A percentile compares a stretch with the other conserved stretches of the same genome.
These are phyloP conservation scores for Nepenthes gracilis DNA, from an alignment of 148 eudicot genomes.

Conservation along the genomic window DNA sequence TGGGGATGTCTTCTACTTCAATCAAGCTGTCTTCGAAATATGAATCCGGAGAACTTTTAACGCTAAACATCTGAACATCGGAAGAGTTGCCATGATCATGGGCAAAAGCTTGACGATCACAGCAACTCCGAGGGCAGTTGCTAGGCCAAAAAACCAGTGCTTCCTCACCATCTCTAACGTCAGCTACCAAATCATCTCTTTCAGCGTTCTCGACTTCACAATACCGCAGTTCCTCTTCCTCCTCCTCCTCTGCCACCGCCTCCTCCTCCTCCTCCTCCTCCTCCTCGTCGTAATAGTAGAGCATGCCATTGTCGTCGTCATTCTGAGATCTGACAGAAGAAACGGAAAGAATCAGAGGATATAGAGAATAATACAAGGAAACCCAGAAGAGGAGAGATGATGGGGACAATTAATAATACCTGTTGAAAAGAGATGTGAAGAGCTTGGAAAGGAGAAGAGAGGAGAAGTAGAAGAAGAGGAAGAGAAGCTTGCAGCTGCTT, in stretches of 20 bases:
- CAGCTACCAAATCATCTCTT: slow-evolving; percentile 37
- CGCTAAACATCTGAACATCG: not conserved
- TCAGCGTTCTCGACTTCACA: slow-evolving; percentile 9
- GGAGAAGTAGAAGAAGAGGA: slow-evolving; percentile 66
- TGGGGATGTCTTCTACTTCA: not conserved
- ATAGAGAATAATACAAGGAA: not conserved
- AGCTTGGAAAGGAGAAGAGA: slow-evolving; percentile 44
- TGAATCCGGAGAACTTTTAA: not conserved
- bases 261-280: slow-evolving; percentile 10
- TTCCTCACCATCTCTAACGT: slow-evolving; percentile 26
- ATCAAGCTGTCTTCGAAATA: not conserved
- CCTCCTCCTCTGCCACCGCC: slow-evolving; percentile 22
- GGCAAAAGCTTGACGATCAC: slow-evolving; percentile 1
- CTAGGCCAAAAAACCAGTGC: slow-evolving; percentile 16
- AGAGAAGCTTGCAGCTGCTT: slow-evolving; percentile 41
- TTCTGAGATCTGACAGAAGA: slow-evolving; percentile 27
- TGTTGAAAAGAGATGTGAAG: slow-evolving; percentile 33
- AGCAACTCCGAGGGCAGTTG: not conserved
- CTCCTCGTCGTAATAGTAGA: slow-evolving; percentile 40
- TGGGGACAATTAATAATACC: slow-evolving; percentile 15
- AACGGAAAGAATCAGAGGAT: not conserved
- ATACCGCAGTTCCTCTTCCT: slow-evolving; percentile 10
- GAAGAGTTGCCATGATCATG: slow-evolving; percentile 7
- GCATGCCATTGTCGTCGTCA: slow-evolving; percentile 26
- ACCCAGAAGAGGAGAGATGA: not conserved